Percentiles rank a stretch among this genome's conserved stretches.
Conservation (phyloP, 1,284 basidiomycete genomes). For the Veloboletus limbatus region DNA sequence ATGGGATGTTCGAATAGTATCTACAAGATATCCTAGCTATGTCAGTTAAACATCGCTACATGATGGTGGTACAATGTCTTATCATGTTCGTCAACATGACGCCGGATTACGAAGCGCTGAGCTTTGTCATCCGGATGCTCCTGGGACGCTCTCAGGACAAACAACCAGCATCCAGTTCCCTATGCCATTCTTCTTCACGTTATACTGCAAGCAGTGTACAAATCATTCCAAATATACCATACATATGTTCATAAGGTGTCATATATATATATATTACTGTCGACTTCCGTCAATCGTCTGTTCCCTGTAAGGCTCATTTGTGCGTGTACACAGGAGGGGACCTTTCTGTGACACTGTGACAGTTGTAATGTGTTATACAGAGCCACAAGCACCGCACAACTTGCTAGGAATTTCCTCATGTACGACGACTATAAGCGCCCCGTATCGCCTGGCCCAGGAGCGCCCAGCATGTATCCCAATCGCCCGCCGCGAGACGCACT, state of each 20-base stretch:
- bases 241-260: too few relatives aligned
- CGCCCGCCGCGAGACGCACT: slow-evolving; percentile 19
- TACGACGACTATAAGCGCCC: slow-evolving; percentile 34
- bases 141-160: not conserved
- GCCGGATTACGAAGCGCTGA: not conserved
- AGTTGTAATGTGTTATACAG: too few relatives aligned
- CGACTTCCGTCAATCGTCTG: too few relatives aligned
- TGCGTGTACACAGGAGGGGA: too few relatives aligned
- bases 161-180: too few relatives aligned
- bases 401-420: too few relatives aligned
- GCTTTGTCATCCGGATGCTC: not conserved
- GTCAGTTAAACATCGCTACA: not conserved
- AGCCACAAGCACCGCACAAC: too few relatives aligned
- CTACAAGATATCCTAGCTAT: not conserved
- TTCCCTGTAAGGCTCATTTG: too few relatives aligned
- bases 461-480: slow-evolving; percentile 42
- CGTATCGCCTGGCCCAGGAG: slow-evolving; percentile 13
- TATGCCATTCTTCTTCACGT: too few relatives aligned
- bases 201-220: not conserved
- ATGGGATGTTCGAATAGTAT: not conserved
- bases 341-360: too few relatives aligned
- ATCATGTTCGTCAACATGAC: not conserved
- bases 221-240: not conserved
- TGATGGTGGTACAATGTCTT: not conserved
- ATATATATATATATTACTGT: too few relatives aligned